Percentiles rank a stretch among this genome's conserved stretches.
These are phyloP conservation scores for Xylariaceae sp. DNA, from an alignment of 2,329 filamentous ascomycete species.

Conservation along the genomic window DNA sequence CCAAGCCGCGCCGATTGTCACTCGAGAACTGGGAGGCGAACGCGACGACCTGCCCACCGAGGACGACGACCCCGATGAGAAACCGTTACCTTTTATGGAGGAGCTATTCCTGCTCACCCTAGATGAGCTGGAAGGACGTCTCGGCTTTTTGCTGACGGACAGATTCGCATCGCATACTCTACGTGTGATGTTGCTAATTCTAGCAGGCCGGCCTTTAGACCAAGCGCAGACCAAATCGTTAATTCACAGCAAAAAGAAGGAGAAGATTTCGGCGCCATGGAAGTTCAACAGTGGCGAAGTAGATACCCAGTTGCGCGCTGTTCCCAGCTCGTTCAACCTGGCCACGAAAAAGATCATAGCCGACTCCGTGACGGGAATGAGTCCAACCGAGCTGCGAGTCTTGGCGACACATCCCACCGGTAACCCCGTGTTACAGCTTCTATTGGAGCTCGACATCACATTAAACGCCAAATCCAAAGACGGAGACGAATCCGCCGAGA, in stretches of 20 bases:
- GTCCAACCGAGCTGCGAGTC: slow-evolving; percentile 73
- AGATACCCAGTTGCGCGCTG: slow-evolving; percentile 45
- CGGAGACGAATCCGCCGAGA: slow-evolving; percentile 32
- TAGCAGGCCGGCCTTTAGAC: slow-evolving; percentile 77
- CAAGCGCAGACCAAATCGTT: slow-evolving; percentile 63
- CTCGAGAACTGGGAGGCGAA: slow-evolving; percentile 59
- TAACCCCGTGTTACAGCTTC: slow-evolving; percentile 86
- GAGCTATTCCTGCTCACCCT: slow-evolving; percentile 76
- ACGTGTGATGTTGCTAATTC: slow-evolving; percentile 75
- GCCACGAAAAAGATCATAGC: slow-evolving; percentile 77
- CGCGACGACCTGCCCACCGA: slow-evolving; percentile 39
- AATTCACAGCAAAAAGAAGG: slow-evolving; percentile 90
- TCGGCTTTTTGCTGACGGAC: slow-evolving; percentile 81
- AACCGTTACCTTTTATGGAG: slow-evolving; percentile 66
- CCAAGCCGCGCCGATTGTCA: slow-evolving; percentile 72
- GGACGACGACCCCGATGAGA: slow-evolving; percentile 41
- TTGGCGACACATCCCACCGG: slow-evolving; percentile 85
- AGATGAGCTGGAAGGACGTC: slow-evolving; percentile 79
- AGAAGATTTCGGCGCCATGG: slow-evolving; percentile 64
- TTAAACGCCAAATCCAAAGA: slow-evolving; percentile 57
- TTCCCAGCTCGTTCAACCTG: slow-evolving; percentile 72
- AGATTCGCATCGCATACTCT: slow-evolving; percentile 85
- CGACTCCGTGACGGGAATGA: slow-evolving; percentile 68
- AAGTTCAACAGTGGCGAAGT: slow-evolving; percentile 46
- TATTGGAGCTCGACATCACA: slow-evolving; percentile 80